These are phyloP conservation scores for Aegle marmelos DNA, from an alignment of 345 rosid genomes.

Conservation along the genomic window DNA sequence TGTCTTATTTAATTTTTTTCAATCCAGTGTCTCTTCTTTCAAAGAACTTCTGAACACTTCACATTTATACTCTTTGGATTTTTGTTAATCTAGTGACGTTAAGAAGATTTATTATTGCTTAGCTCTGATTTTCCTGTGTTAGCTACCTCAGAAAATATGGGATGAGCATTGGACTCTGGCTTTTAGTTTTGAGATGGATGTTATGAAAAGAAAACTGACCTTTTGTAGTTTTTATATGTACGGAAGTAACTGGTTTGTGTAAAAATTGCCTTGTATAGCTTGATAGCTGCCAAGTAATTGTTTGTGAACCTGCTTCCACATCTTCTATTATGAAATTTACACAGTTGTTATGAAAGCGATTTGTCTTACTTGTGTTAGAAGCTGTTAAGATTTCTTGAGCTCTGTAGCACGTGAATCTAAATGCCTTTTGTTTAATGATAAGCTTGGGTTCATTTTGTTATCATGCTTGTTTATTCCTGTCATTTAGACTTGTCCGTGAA, in stretches of 20 bases:
- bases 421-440: neutral
- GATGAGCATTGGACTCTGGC: neutral
- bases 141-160: too few species aligned
- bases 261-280: neutral
- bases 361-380: neutral
- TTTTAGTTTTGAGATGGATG: neutral
- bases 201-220: neutral
- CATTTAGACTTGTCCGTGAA: too few species aligned
- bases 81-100: neutral
- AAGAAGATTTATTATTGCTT: neutral
- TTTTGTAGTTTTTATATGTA: neutral
- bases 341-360: neutral
- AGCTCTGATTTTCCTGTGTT: neutral
- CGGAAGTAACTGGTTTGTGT: neutral
- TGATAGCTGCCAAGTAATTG: neutral
- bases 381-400: neutral
- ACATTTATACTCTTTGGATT: neutral
- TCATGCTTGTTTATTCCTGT: neutral
- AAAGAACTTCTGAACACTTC: neutral
- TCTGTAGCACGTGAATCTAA: neutral
- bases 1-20: slow-evolving; percentile 11
- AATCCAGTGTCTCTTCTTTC: neutral
- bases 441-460: neutral
- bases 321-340: neutral
- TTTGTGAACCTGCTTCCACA: neutral